These are phyloP conservation scores for Exophiala oligosperma DNA, from an alignment of 2,329 filamentous ascomycete species.

Conservation along the genomic window DNA sequence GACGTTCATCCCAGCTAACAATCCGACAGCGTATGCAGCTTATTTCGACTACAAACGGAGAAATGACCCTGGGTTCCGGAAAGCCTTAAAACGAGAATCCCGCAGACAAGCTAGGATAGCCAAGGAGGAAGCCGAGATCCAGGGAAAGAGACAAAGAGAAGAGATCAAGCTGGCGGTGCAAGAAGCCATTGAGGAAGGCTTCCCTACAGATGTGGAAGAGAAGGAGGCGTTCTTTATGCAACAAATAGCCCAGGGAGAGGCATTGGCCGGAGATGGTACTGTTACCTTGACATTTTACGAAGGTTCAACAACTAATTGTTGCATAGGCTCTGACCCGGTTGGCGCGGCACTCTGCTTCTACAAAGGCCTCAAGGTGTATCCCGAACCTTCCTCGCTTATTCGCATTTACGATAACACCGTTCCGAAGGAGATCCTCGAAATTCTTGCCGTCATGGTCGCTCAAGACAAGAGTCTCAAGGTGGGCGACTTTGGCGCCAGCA, in stretches of 20 bases:
- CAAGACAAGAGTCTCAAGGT: constrained; percentile 75
- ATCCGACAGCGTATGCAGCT: constrained; percentile 58
- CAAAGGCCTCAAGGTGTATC: constrained; percentile 98
- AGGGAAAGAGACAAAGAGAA: constrained; percentile 54
- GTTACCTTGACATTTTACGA: neutral
- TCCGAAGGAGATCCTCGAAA: constrained; percentile 92
- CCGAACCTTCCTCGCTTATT: constrained; percentile 87
- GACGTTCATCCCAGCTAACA: constrained; percentile 14
- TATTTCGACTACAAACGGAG: constrained; percentile 68
- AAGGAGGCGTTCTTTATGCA: constrained; percentile 96
- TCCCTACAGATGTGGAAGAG: constrained; percentile 86
- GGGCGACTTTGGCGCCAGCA: constrained; percentile 36
- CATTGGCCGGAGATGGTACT: constrained; percentile 78
- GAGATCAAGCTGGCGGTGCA: constrained; percentile 74
- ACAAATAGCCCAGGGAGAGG: constrained; percentile 86
- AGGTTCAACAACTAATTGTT: constrained; percentile 16
- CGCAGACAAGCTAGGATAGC: constrained; percentile 47
- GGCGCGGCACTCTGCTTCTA: constrained; percentile 95
- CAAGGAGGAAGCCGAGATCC: constrained; percentile 49
- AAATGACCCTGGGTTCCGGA: constrained; percentile 64
- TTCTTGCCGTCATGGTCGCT: constrained; percentile 97
- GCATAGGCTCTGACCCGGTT: constrained; percentile 49
- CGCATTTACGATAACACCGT: constrained; percentile 98
- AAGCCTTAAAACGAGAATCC: constrained; percentile 54
- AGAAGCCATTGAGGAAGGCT: constrained; percentile 84